Evolutionary conservation across 2,329 filamentous ascomycete genomes (phyloP), one percentile per base, ranked within the genome.

Genomic region (Chrysosporium queenslandicum): DNA sequence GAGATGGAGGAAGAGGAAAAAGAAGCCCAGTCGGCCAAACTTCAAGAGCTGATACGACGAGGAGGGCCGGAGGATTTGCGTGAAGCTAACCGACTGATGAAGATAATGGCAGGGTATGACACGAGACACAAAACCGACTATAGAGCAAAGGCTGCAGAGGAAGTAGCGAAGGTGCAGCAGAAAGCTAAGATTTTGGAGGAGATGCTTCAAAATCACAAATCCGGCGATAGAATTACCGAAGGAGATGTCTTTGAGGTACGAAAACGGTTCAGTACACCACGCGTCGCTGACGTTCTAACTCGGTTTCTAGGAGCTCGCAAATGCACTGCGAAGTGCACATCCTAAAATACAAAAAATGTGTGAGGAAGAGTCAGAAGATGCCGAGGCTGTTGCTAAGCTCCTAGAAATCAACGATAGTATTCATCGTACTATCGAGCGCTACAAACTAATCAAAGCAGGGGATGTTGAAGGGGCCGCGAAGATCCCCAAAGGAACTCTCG

Each of bases 321-420:
- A 86, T 58, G 83, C 92, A 8, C 76, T 98, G 42, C 87, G 88
- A 67, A 96, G 86, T 64, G 92, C 92, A 2, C 92, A 98, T 63
- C 92, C 92, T 7, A 98, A 98, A 74, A 97, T 98, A 58, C 91
- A 97, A 67, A 96, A 88, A 72, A 98, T 98, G 91, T 97, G 91
- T 64, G 91, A 97, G 69, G 92, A 98, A 69, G 92, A 98, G 65
- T 96, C 90, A 9, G 91, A 97, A 56, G 92, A 98, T 64, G 83
- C 89, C 56, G 92, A 96, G 72, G 92, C 92, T 4, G 92, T 98
- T 4, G 87, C 89, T 40, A 95, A 95, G 70, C 76, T 98, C 9
- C 78, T 98, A 52, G 89, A 97, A 66, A 97, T 98, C 64, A 98
- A 98, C 66, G 92, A 98, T 69, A 96, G 90, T 71, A 98, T 98